Conservation (phyloP, 352 stramenopile genomes). For the Phytophthora multivora region DNA sequence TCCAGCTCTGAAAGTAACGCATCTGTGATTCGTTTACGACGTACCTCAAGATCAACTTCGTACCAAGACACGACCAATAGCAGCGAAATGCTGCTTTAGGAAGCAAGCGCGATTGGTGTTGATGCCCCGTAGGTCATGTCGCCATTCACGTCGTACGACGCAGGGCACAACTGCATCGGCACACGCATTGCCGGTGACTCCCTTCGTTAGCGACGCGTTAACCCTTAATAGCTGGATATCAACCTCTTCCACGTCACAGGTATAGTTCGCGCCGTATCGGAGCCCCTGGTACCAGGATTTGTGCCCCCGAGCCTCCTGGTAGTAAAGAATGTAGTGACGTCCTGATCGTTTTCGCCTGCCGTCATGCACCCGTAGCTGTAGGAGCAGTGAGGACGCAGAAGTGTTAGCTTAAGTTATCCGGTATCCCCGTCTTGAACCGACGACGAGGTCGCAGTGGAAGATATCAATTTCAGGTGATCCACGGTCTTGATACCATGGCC, state of each 20-base stretch:
- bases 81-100: no score
- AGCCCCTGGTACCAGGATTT: constrained; percentile 41
- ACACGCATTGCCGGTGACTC: background rate
- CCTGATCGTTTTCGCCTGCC: background rate
- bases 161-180: background rate
- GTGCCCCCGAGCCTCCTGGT: constrained; percentile 21
- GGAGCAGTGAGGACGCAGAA: background rate
- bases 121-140: background rate
- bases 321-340: constrained; percentile 11
- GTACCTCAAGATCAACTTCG: constrained; percentile 2
- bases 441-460: background rate
- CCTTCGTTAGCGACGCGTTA: background rate
- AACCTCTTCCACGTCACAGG: constrained; percentile 5
- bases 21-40: background rate
- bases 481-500: background rate
- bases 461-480: background rate
- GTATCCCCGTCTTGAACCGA: background rate
- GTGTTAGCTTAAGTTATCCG: background rate
- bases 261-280: constrained; percentile 31
- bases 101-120: background rate
- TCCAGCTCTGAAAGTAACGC: background rate
- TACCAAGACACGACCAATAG: no score
- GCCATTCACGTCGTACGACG: background rate
- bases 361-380: background rate
- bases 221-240: background rate